A percentile compares a stretch with the other conserved stretches of the same genome.
Conservation (phyloP, 164 flowering plant genomes). For the Chloranthus sessilifolius region DNA sequence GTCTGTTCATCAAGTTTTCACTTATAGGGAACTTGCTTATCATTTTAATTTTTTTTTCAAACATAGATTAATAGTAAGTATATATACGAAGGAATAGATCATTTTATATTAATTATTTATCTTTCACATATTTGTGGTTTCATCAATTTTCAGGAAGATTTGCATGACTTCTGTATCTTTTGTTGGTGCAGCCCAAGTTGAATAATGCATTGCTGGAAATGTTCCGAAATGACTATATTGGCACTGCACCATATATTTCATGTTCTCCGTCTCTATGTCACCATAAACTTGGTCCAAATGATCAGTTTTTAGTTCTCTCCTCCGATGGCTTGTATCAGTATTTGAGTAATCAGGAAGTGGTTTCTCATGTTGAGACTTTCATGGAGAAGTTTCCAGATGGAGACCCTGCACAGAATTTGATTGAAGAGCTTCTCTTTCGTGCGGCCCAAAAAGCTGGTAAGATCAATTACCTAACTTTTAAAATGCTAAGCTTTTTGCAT, state of each 20-base stretch:
- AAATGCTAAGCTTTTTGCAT: neutral
- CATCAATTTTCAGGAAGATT: too few relatives aligned
- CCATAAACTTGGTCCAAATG: constrained; percentile 70
- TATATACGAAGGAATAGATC: too few relatives aligned
- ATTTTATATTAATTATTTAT: too few relatives aligned
- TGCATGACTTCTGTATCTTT: too few relatives aligned
- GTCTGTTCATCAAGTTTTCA: constrained; percentile 23
- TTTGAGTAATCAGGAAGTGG: constrained; percentile 91
- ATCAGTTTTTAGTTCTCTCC: constrained; percentile 91
- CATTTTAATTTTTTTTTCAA: neutral
- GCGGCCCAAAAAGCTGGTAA: constrained; percentile 99
- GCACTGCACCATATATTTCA: constrained; percentile 84
- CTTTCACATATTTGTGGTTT: too few relatives aligned
- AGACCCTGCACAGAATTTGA: constrained; percentile 96
- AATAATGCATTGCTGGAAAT: constrained; percentile 86
- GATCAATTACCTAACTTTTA: neutral
- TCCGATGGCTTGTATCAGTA: constrained; percentile 98
- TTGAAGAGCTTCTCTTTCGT: constrained; percentile 90
- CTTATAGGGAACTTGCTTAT: constrained; percentile 1
- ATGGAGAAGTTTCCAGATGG: constrained; percentile 98
- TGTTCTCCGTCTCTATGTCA: constrained; percentile 88
- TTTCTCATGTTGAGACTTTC: constrained; percentile 70
- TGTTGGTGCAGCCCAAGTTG: constrained; percentile 77
- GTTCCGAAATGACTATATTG: constrained; percentile 95
- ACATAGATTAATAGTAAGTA: neutral